A percentile compares a stretch with the other conserved stretches of the same genome.
phyloP scores from a whole-genome alignment of 148 eudicot genomes.

The Chenopodium album region DNA sequence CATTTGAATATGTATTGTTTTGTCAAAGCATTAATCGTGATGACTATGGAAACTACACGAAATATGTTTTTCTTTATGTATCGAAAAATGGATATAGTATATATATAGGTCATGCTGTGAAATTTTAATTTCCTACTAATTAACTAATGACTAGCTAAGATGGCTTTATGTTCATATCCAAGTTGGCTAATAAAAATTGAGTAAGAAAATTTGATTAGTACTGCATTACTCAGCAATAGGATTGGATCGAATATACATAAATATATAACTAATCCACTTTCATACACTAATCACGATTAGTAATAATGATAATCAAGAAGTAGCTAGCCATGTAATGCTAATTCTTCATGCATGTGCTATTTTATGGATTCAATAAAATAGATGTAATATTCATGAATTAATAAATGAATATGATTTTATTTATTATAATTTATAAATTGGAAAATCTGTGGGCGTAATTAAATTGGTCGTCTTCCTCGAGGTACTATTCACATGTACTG shows the following conservation, averaged over 20 bases:
- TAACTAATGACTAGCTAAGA: background rate
- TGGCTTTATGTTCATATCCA: background rate
- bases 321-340: background rate
- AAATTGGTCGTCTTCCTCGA: slow-evolving; percentile 8
- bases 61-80: too few relatives aligned
- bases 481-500: background rate
- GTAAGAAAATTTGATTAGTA: background rate
- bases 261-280: background rate
- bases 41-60: too few relatives aligned
- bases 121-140: too few relatives aligned
- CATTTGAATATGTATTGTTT: too few relatives aligned
- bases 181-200: background rate
- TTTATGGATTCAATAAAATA: background rate
- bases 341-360: background rate
- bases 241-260: background rate
- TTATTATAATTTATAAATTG: too few relatives aligned
- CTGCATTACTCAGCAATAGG: background rate
- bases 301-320: background rate
- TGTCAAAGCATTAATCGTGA: too few relatives aligned
- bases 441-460: background rate
- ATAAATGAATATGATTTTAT: background rate
- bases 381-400: background rate
- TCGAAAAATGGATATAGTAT: too few relatives aligned
- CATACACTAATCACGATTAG: background rate
- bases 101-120: too few relatives aligned